These are phyloP conservation scores for Podospora pseudoanserina DNA, from an alignment of 495 filamentous ascomycete species.

Conservation along the genomic window DNA sequence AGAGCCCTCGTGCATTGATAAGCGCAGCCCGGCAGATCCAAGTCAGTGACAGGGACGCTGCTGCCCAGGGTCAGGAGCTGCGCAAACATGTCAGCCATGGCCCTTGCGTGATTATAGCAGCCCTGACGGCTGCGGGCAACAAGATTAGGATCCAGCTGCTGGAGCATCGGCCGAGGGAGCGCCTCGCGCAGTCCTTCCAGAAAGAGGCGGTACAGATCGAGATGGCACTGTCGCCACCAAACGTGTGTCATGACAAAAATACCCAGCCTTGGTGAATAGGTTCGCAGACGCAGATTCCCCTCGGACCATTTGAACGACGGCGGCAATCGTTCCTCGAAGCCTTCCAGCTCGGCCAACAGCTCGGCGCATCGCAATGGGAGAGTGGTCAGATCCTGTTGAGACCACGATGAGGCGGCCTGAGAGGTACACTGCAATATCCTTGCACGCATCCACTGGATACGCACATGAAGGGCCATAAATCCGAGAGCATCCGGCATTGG, in stretches of 20 bases:
- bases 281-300: constrained; percentile 46
- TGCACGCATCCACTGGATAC: constrained; percentile 46
- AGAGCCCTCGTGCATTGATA: constrained; percentile 47
- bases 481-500: constrained; percentile 47
- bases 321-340: constrained; percentile 45
- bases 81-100: constrained; percentile 48
- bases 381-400: constrained; percentile 35
- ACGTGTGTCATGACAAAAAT: constrained; percentile 52
- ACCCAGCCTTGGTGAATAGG: constrained; percentile 44
- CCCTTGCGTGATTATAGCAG: constrained; percentile 47
- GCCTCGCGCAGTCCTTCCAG: constrained; percentile 44
- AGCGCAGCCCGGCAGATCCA: constrained; percentile 47
- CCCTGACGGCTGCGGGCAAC: constrained; percentile 36
- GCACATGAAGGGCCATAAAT: constrained; percentile 46
- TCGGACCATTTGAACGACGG: constrained; percentile 47
- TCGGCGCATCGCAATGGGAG: constrained; percentile 40
- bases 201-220: constrained; percentile 48
- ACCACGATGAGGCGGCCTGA: constrained; percentile 30
- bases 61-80: constrained; percentile 38
- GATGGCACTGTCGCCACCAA: constrained; percentile 49
- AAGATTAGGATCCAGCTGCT: constrained; percentile 38
- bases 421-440: constrained; percentile 43
- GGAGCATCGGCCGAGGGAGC: constrained; percentile 35
- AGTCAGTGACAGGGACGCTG: constrained; percentile 42
- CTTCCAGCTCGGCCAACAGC: constrained; percentile 40